Evolutionary conservation across 108 stramenopile genomes (phyloP).

Genomic region (Pseudonitzschia delicatissima): DNA sequence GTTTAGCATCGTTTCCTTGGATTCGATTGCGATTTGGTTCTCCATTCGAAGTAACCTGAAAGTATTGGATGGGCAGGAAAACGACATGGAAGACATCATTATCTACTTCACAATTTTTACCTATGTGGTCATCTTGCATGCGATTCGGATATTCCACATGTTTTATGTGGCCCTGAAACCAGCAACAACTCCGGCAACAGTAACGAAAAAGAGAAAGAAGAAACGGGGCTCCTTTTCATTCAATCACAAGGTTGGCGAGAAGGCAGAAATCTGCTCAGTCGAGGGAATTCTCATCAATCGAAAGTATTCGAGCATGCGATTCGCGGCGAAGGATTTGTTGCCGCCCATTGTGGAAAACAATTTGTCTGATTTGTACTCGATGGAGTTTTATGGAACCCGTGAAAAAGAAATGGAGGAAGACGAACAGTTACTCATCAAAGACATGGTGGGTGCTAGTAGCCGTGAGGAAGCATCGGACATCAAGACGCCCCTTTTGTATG

Average conservation of each 20-base stretch:
- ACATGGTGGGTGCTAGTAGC: background rate
- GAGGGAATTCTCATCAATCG: constrained; percentile 7
- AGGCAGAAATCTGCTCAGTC: constrained; percentile 8
- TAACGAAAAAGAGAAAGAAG: background rate
- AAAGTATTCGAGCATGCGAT: constrained; percentile 13
- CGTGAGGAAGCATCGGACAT: background rate
- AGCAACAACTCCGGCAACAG: background rate
- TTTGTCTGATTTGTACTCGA: background rate
- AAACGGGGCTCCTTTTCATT: background rate
- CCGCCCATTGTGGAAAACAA: background rate
- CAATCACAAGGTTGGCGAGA: background rate
- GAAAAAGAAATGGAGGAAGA: background rate
- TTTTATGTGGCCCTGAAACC: constrained; percentile 10
- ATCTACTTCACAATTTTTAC: constrained; percentile 14
- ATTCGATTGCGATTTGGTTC: constrained; percentile 1
- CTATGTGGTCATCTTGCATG: constrained; percentile 14
- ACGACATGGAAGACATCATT: background rate
- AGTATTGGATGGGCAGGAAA: background rate
- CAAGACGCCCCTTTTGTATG: background rate
- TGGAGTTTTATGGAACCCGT: constrained; percentile 19
- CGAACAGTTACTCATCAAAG: background rate
- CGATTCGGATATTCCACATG: constrained; percentile 32
- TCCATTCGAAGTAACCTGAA: background rate
- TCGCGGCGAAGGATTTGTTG: constrained; percentile 10
- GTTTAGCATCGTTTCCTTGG: constrained; percentile 12